Conservation (phyloP, 495 filamentous ascomycete genomes). For the Tuber umbilicatum region DNA sequence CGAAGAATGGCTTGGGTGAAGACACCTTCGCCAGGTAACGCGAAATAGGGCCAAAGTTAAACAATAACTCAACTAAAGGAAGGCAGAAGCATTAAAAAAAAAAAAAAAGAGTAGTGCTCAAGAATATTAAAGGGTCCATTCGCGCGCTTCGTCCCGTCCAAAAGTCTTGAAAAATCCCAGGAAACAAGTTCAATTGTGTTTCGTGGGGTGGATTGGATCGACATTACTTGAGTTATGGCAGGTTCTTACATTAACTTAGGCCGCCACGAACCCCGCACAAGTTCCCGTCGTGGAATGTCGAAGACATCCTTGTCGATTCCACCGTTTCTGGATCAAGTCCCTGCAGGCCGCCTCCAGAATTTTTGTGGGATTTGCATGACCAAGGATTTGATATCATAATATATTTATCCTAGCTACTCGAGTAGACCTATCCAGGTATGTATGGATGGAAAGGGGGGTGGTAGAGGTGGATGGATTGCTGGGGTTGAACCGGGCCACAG, state of each 20-base stretch:
- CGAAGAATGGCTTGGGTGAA: neutral
- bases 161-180: neutral
- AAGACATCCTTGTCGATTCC: constrained; percentile 14
- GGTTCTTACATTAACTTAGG: neutral
- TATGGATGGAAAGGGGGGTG: too few species aligned
- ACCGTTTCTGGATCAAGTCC: constrained; percentile 16
- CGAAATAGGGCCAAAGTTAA: neutral
- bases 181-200: neutral
- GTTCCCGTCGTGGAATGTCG: constrained; percentile 18
- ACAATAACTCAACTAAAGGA: neutral
- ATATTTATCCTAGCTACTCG: too few species aligned
- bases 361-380: neutral
- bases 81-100: neutral
- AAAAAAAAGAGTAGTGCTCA: neutral
- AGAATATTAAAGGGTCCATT: neutral
- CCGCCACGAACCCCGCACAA: constrained; percentile 24
- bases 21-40: neutral
- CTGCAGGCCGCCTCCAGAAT: neutral
- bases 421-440: too few species aligned
- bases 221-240: constrained; percentile 9
- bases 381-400: too few species aligned
- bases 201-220: constrained; percentile 4
- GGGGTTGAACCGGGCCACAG: neutral
- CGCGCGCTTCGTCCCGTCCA: neutral
- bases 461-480: neutral